Evolutionary conservation across 2,329 filamentous ascomycete species (phyloP).

Genomic region (Verticillium albo-atrum): DNA sequence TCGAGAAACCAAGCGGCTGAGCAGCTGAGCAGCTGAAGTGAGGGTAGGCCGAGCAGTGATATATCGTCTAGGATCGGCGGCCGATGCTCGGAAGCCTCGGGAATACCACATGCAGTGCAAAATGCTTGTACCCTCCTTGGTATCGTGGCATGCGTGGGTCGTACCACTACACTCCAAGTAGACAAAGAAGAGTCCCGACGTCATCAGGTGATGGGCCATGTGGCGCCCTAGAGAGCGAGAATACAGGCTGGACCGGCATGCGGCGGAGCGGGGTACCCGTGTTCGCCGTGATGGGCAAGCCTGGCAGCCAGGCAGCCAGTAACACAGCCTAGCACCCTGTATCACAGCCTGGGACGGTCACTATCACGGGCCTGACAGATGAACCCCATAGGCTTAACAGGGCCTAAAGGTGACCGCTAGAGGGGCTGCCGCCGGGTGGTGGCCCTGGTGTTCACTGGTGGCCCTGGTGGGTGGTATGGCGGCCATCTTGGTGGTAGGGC

Average conservation of each 20-base stretch:
- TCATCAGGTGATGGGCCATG: not conserved
- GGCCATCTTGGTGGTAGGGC: not conserved
- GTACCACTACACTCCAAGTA: not conserved
- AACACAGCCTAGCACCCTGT: too few species aligned
- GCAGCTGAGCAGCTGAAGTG: too few species aligned
- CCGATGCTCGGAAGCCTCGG: not conserved
- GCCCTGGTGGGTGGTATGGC: not conserved
- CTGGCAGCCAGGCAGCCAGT: not conserved
- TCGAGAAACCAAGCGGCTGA: too few species aligned
- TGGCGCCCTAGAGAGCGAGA: not conserved
- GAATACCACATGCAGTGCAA: not conserved
- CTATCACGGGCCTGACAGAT: too few species aligned
- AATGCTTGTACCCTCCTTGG: not conserved
- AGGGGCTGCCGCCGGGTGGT: too few species aligned
- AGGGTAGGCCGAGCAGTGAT: too few species aligned
- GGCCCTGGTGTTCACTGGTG: too few species aligned
- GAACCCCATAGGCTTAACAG: too few species aligned
- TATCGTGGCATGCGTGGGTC: not conserved
- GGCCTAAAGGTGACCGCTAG: too few species aligned
- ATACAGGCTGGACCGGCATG: not conserved
- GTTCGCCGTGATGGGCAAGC: not conserved
- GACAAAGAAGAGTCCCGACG: not conserved
- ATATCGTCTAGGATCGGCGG: not conserved
- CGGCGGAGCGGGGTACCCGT: not conserved
- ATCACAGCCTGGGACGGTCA: too few species aligned